Percentiles rank a stretch among this genome's conserved stretches.
Conservation (phyloP, 2,329 filamentous ascomycete species). For the Nannizzia gypsea region DNA sequence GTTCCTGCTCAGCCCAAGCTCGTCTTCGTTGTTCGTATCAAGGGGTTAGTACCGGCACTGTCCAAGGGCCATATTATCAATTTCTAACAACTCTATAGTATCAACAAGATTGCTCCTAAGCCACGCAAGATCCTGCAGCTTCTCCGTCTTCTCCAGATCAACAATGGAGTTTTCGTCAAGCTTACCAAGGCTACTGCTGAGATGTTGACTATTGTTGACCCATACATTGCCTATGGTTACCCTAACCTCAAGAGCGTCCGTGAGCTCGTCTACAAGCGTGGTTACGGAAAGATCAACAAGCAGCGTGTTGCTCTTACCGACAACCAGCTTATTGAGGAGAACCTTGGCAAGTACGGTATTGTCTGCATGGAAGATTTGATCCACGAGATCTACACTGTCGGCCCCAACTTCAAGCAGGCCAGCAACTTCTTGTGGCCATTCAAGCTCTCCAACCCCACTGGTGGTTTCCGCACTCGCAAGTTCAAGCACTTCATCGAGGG, state of each 20-base stretch:
- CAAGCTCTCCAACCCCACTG: constrained; percentile 97
- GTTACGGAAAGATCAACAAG: constrained; percentile 98
- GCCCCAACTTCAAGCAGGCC: constrained; percentile 99
- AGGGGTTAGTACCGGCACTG: constrained; percentile 53
- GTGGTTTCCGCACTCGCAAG: constrained; percentile 91
- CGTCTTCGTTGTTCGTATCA: constrained; percentile 97
- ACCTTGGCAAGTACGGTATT: constrained; percentile 95
- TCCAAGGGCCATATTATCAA: not conserved
- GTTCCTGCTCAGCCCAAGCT: constrained; percentile 90
- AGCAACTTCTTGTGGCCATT: constrained; percentile 99
- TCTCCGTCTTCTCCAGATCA: constrained; percentile 99
- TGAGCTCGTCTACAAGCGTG: constrained; percentile 99
- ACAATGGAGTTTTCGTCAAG: constrained; percentile 97
- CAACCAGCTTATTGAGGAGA: constrained; percentile 94
- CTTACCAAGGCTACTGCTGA: constrained; percentile 95
- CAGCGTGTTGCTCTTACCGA: constrained; percentile 93
- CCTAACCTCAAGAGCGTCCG: constrained; percentile 98
- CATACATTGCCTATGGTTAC: constrained; percentile 98
- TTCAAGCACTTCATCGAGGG: constrained; percentile 99
- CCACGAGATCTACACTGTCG: constrained; percentile 97
- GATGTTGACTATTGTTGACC: constrained; percentile 98
- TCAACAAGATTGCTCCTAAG: constrained; percentile 99
- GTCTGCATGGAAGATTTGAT: constrained; percentile 99
- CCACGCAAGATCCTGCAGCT: constrained; percentile 99
- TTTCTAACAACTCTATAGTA: constrained; percentile 48